Base-by-base conservation (phyloP, 495 filamentous ascomycete species). In the Rhypophila decipiens region DNA sequence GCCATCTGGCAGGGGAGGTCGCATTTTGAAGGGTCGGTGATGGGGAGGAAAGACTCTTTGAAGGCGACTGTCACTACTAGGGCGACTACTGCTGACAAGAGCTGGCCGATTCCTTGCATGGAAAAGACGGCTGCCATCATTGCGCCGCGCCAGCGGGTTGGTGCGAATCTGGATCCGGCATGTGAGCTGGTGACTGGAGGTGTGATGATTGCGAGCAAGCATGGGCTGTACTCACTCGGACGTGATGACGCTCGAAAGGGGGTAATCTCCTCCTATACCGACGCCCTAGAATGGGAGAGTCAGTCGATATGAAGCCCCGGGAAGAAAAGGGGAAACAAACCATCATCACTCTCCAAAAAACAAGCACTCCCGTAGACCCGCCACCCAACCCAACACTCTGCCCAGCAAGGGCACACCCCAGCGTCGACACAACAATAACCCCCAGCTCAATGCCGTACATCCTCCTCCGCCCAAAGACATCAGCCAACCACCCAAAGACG, bases 71-170 rank as follows among this genome's bases (percentile, higher is more conserved):
- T 84, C 31, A 86, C 78, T 39, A 88, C 80, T 22, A 93, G 66
- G 3, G 85, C 83, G 11, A 89, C 71, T 7, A 91, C 66, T 1
- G 86, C 85, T 34, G 83, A 86, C 4, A 71, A 72, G 41, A 90
- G 73, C 59, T 90, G 75, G 39, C 88, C 88, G 47, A 88, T 74
- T 31, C 86, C 86, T 58, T 93, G 88, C 83, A 90, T 91, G 24
- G 86, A 83, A 57, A 95, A 93, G 29, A 95, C 87, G 5, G 85
- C 75, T 12, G 78, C 86, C 84, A 95, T 88, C 88, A 95, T 91
- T 39, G 83, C 85, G 42, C 88, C 88, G 45, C 88, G 75, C 83
- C 85, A 88, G 60, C 87, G 84, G 39, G 86, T 90, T 4, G 84
- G 88, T 18, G 86, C 87, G 60, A 88, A 90, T 63, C 78, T 83